Percentiles rank a stretch among this genome's conserved stretches.
Conservation (phyloP, 805 yeast genomes). For the Wickerhamiella alocasiicola region DNA sequence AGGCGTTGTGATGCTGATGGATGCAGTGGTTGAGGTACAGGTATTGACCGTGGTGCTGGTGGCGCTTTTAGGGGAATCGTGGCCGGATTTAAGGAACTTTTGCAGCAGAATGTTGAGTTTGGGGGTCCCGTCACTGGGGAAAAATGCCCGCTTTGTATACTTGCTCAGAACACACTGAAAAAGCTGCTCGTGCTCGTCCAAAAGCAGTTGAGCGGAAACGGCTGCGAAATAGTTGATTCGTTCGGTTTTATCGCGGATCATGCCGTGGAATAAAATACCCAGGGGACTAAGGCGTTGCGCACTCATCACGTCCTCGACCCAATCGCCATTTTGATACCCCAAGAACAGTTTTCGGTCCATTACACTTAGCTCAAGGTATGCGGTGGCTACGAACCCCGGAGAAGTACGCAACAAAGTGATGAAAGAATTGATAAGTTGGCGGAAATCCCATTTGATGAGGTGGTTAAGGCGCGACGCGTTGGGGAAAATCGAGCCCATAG, state of each 20-base stretch:
- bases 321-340: conserved; percentile 14
- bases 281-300: conserved; percentile 22
- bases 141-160: conserved; percentile 14
- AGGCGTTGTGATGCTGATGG: conserved; percentile 4
- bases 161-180: conserved; percentile 18
- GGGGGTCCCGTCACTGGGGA: conserved; percentile 12
- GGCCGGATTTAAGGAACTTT: conserved; percentile 1
- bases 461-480: conserved; percentile 6
- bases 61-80: background rate
- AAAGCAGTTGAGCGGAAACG: conserved; percentile 18
- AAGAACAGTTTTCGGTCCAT: conserved; percentile 12
- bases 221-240: conserved; percentile 24
- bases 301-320: conserved; percentile 19
- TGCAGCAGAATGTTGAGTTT: conserved; percentile 13
- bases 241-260: conserved; percentile 21
- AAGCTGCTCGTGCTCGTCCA: conserved; percentile 13
- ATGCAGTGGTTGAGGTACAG: background rate
- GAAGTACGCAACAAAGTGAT: conserved; percentile 26
- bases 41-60: background rate
- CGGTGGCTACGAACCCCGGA: conserved; percentile 26
- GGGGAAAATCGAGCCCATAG: conserved; percentile 14
- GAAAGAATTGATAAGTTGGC: conserved; percentile 25
- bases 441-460: conserved; percentile 21
- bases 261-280: conserved; percentile 24
- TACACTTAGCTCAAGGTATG: conserved; percentile 18